phyloP scores from a whole-genome alignment of 257 asterid species.

The Nicotiana knightiana region DNA sequence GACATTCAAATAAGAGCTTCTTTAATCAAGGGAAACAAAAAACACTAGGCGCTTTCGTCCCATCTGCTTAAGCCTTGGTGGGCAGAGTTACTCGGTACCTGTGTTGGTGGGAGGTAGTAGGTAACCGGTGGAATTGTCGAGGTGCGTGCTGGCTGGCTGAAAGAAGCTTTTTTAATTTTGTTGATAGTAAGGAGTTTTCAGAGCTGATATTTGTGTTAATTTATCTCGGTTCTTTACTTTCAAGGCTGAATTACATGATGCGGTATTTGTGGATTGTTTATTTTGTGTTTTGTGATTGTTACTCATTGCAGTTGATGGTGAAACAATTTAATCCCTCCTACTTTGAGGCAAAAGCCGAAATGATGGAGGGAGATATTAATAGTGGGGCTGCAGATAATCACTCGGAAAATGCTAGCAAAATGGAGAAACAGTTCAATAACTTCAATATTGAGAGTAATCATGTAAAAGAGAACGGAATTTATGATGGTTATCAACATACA shows the following conservation, averaged over 20 bases:
- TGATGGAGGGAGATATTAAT: constrained; percentile 38
- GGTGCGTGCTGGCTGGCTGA: too few relatives aligned
- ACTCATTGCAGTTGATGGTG: constrained; percentile 8
- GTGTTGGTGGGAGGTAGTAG: too few relatives aligned
- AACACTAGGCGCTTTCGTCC: too few relatives aligned
- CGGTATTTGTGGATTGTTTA: neutral
- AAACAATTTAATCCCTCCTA: constrained; percentile 15
- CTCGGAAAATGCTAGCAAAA: constrained; percentile 23
- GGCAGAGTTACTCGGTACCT: too few relatives aligned
- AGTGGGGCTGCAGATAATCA: constrained; percentile 32
- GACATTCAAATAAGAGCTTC: neutral
- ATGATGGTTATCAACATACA: constrained; percentile 19
- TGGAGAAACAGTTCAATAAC: constrained; percentile 34
- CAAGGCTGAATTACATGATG: neutral
- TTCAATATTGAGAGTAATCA: constrained; percentile 26
- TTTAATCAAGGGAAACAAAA: neutral
- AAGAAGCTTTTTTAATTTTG: neutral
- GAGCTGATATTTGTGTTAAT: neutral
- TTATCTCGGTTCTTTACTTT: neutral
- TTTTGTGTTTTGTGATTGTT: neutral
- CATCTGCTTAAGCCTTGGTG: too few relatives aligned
- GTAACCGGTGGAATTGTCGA: too few relatives aligned
- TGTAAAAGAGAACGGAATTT: constrained; percentile 39
- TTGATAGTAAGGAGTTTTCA: neutral
- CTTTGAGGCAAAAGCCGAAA: constrained; percentile 21